phyloP scores from a whole-genome alignment of 129 eudicot species.

The Heracleum sosnowskyi region DNA sequence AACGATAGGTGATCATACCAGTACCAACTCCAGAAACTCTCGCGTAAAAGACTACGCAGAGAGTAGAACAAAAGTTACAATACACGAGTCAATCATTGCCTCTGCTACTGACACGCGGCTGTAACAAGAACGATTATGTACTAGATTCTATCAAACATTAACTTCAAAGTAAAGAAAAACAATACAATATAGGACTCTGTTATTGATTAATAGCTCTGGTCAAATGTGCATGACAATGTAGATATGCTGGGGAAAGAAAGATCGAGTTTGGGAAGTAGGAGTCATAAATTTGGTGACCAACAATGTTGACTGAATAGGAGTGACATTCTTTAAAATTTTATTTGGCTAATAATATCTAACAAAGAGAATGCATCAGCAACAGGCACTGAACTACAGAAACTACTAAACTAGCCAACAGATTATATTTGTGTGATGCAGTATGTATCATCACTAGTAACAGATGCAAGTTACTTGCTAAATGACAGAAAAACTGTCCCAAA shows the following conservation, averaged over 20 bases:
- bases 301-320: not conserved
- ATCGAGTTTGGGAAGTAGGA: not conserved
- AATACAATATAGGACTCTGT: too few species aligned
- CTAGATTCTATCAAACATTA: not conserved
- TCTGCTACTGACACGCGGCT: not conserved
- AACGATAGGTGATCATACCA: not conserved
- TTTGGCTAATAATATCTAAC: not conserved
- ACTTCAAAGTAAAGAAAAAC: not conserved
- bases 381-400: constrained; percentile 1
- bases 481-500: not conserved
- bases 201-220: not conserved
- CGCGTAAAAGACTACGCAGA: not conserved
- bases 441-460: not conserved
- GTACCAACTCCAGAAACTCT: not conserved
- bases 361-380: constrained; percentile 3
- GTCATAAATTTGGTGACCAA: not conserved
- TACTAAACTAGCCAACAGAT: constrained; percentile 5
- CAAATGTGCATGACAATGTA: not conserved
- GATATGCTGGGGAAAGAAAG: not conserved
- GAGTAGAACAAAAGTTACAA: not conserved
- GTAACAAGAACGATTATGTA: not conserved
- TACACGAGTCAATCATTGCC: not conserved
- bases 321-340: not conserved
- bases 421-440: not conserved
- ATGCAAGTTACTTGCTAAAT: not conserved